Conservation (phyloP, 2,329 filamentous ascomycete genomes). For the Hymenoscyphus occultus region DNA sequence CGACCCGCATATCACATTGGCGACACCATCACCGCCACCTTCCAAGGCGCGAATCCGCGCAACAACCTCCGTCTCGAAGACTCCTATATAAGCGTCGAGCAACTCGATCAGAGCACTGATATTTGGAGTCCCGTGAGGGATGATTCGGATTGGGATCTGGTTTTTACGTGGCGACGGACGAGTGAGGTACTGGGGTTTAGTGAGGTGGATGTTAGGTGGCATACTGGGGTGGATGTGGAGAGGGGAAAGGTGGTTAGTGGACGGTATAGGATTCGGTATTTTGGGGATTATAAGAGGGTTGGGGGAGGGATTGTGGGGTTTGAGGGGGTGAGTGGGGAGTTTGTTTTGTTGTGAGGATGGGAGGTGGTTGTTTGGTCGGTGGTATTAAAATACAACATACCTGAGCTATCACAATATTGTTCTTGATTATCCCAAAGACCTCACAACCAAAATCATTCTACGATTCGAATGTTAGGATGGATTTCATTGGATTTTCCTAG, state of each 20-base stretch:
- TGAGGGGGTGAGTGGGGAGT: constrained; percentile 60
- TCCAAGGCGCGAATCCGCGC: constrained; percentile 83
- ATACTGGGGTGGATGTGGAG: constrained; percentile 45
- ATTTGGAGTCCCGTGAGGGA: constrained; percentile 51
- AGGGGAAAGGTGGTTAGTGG: constrained; percentile 55
- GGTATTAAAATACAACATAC: too few relatives aligned
- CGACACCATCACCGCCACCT: constrained; percentile 61
- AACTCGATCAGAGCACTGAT: constrained; percentile 54
- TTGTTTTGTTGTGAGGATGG: constrained; percentile 36
- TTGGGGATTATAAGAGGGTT: constrained; percentile 72
- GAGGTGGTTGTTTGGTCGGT: too few relatives aligned
- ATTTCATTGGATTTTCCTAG: too few relatives aligned
- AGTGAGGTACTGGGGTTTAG: constrained; percentile 68
- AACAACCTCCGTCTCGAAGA: constrained; percentile 78
- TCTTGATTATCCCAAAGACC: too few relatives aligned
- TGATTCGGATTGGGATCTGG: constrained; percentile 79
- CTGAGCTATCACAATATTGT: too few relatives aligned
- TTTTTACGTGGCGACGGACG: constrained; percentile 75
- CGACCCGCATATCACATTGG: constrained; percentile 55
- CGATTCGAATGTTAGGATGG: too few relatives aligned
- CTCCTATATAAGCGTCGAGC: constrained; percentile 76
- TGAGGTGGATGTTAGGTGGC: constrained; percentile 77
- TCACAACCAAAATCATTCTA: too few relatives aligned
- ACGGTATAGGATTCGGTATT: constrained; percentile 76
- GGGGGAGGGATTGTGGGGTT: constrained; percentile 61